Conservation (phyloP, 2,329 filamentous ascomycete species). For the Diaporthe citri region DNA sequence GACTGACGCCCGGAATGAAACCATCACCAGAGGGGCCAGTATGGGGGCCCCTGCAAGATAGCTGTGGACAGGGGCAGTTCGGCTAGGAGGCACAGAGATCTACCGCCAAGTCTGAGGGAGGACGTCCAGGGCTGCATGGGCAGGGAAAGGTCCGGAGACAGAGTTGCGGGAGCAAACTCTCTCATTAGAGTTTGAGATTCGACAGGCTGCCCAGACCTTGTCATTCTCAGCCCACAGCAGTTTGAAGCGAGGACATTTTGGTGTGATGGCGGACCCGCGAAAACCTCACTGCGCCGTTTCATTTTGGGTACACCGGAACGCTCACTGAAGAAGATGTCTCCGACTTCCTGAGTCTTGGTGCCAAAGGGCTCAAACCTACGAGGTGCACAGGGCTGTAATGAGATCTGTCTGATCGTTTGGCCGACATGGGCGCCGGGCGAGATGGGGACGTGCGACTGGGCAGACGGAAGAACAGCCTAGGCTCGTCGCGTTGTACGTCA, state of each 20-base stretch:
- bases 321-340: not conserved
- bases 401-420: not conserved
- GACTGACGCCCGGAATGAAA: slow-evolving; percentile 43
- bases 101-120: slow-evolving; percentile 28
- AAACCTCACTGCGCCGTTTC: not conserved
- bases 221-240: not conserved
- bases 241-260: not conserved
- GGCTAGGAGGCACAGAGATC: slow-evolving; percentile 21
- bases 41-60: slow-evolving; percentile 18
- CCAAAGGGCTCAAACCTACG: not conserved
- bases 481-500: not conserved
- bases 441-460: not conserved
- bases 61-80: slow-evolving; percentile 30
- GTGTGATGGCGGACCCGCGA: not conserved
- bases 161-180: slow-evolving; percentile 20
- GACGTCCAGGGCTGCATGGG: not conserved
- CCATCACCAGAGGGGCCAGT: slow-evolving; percentile 35
- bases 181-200: slow-evolving; percentile 24
- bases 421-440: not conserved
- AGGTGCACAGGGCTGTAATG: not conserved
- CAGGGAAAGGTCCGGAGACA: slow-evolving; percentile 9
- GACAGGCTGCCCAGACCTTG: not conserved
- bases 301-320: not conserved
- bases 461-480: too few relatives aligned
- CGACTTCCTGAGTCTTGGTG: not conserved